Base-by-base conservation (phyloP, 768 basidiomycete species). In the Myochromella boudieri region DNA sequence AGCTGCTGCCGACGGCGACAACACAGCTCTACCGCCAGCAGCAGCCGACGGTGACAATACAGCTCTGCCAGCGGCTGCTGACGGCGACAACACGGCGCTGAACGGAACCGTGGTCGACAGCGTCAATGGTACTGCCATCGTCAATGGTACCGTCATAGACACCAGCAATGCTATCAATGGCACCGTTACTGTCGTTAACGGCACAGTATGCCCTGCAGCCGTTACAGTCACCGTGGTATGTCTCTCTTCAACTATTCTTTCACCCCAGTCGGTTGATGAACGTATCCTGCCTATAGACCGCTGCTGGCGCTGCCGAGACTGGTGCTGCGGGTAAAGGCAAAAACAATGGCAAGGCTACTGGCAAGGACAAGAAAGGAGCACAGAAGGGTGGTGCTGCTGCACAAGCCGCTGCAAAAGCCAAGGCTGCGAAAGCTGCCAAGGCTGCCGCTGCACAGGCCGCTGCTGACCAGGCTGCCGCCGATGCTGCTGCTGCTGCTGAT, bases 111-210 rank as follows among this genome's bases (percentile, higher is more conserved):
- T 26, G 9, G 28, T 37, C 34, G 39, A 42, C 32, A 18, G 38
- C 11, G 28, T 37, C 34, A 43, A 42, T 32, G 21, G 38, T n/a
- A 48, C 46, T 11, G 44, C 11, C 18, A 26, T 37, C 15, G 44
- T 36, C 37, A 53, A 53, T 36, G 34, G 31, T 11, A 43, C 46
- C 6, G 37, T n/a, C 3, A 31, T 42, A 38, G 53, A 29, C 10
- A 34, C 37, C 36, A 33, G 42, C 18, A 25, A 40, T 6, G 39
- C 29, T 10, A 55, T 44, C 14, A 51, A 45, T 17, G 53, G 57
- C 15, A 60, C 36, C 10, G 58, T 53, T 12, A 53, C 52, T 1
- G 57, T 52, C 7, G 59, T 54, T 2, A 59, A 57, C 36, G 58
- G 40, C 18, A 49, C 55, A 15, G 48, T 26, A 25, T 49, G 48